These are phyloP conservation scores for Olyra latifolia DNA, from an alignment of 176 grass and related monocot species.

Conservation along the genomic window DNA sequence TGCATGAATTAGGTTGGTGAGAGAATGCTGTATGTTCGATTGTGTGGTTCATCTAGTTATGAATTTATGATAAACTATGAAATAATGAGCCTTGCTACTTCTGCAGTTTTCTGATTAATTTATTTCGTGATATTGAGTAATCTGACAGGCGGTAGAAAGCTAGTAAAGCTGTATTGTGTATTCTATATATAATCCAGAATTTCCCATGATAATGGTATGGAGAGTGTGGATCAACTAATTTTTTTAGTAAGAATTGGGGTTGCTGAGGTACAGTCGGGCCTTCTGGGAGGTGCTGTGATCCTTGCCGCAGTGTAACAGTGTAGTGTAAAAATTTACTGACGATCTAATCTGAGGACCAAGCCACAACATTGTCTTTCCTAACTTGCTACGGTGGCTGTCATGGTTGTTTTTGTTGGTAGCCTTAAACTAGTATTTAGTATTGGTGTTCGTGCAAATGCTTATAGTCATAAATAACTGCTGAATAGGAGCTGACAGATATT, in stretches of 20 bases:
- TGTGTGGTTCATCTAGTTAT: neutral
- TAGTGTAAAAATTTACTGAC: neutral
- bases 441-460: neutral
- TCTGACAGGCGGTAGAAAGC: neutral
- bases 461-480: neutral
- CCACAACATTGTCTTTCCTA: neutral
- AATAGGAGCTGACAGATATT: constrained; percentile 15
- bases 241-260: neutral
- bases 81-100: neutral
- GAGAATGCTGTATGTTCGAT: neutral
- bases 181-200: neutral
- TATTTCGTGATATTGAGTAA: neutral
- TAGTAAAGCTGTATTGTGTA: neutral
- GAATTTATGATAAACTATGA: neutral
- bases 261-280: neutral
- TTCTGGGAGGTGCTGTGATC: neutral
- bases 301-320: neutral
- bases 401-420: neutral
- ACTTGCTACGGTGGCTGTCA: neutral
- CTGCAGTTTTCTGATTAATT: neutral
- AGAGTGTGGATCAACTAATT: neutral
- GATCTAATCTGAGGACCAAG: neutral
- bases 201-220: neutral
- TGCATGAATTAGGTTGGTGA: neutral
- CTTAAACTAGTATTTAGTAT: neutral